These are phyloP conservation scores for Pseudoscleropodium purum DNA, from an alignment of 225 moss, liverwort and hornwort species.

Conservation along the genomic window DNA sequence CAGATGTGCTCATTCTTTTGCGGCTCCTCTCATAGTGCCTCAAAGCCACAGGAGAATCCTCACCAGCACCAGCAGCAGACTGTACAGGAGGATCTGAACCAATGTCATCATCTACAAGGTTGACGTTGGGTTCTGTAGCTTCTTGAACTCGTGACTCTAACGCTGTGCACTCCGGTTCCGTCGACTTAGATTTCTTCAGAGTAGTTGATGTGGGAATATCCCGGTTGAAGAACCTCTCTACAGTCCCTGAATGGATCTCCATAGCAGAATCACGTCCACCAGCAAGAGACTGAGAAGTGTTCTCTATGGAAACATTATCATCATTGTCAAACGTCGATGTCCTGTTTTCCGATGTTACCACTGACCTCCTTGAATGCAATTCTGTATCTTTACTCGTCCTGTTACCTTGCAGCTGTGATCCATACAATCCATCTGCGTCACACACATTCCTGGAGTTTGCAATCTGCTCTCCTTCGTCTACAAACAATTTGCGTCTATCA, in stretches of 20 bases:
- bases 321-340: not conserved
- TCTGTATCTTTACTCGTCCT: not conserved
- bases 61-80: not conserved
- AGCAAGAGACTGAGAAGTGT: not conserved
- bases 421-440: conserved; percentile 1
- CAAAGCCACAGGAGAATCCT: not conserved
- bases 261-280: not conserved
- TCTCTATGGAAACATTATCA: not conserved
- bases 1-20: not conserved
- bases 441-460: not conserved
- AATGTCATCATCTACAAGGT: not conserved
- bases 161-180: not conserved
- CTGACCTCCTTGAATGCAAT: not conserved
- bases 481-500: not conserved
- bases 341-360: not conserved
- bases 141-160: not conserved
- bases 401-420: conserved; percentile 2
- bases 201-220: not conserved
- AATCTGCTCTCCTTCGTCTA: conserved; percentile 6
- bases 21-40: conserved; percentile 10
- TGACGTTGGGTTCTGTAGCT: not conserved
- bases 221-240: not conserved
- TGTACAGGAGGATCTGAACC: not conserved
- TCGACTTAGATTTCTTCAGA: not conserved
- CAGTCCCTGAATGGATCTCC: conserved; percentile 2